These are phyloP conservation scores for Fraxinus greggii DNA, from an alignment of 305 asterid genomes.

Conservation along the genomic window DNA sequence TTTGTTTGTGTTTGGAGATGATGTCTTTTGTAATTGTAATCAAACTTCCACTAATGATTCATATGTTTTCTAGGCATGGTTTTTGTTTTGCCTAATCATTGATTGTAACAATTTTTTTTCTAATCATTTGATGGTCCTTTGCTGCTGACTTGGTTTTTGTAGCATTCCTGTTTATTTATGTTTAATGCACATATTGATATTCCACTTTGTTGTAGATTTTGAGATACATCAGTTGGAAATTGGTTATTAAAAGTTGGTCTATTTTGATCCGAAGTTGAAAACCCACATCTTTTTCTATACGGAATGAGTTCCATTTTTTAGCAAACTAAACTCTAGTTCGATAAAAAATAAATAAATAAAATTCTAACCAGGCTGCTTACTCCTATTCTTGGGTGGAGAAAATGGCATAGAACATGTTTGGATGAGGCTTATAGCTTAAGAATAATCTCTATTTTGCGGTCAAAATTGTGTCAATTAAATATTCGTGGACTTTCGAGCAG, in stretches of 20 bases:
- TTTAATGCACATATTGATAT: background rate
- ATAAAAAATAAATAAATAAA: no score
- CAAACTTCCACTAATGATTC: constrained; percentile 38
- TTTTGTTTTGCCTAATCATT: constrained; percentile 67
- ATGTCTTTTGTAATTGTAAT: constrained; percentile 19
- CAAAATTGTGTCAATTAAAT: background rate
- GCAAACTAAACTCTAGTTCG: background rate
- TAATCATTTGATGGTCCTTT: constrained; percentile 41
- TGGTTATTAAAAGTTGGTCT: background rate
- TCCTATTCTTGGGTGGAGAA: background rate
- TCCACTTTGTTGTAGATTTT: background rate
- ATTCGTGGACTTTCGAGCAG: background rate
- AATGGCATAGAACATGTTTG: background rate
- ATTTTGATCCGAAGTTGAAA: background rate
- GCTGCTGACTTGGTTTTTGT: constrained; percentile 26
- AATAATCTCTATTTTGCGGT: background rate
- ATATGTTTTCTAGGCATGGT: constrained; percentile 63
- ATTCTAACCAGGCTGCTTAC: background rate
- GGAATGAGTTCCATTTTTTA: background rate
- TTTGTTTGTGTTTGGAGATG: constrained; percentile 27
- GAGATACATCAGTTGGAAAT: background rate
- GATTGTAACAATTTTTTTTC: constrained; percentile 55
- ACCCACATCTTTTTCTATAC: background rate
- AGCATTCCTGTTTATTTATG: background rate
- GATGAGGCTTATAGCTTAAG: background rate